Base-by-base conservation (phyloP, 371 early-diverging fungal species). In the Conidiobolus incongruus region DNA sequence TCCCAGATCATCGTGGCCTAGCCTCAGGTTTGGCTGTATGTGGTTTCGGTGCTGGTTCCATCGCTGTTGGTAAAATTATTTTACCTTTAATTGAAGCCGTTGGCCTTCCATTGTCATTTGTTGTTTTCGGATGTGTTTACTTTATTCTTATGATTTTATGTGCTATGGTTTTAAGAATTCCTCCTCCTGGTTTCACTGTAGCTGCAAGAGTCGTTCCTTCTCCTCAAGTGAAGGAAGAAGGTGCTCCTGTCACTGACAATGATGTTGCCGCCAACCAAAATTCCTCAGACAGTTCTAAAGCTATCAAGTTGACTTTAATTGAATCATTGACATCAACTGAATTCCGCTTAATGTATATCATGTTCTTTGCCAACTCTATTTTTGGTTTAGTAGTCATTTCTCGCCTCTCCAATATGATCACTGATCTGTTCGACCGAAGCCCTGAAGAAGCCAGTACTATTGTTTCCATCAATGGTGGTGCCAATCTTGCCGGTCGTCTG, bases 11-110 rank as follows among this genome's bases (percentile, higher is more conserved):
- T 8, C 68, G 65, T 39, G 66, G 68, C 15, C 51, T 66, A 4
- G 70, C 66, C 1, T 59, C 66, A 12, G 68, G 72, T 5, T 51
- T 68, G 38, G 70, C 71, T 15, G 76, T 76, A 38, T 70, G 69
- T 54, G 76, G 72, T 13, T 76, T 76, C 52, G 77, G 77, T 47
- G 70, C 65, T 32, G 77, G 77, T 0, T 62, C 68, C 30, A 63
- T 76, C 45, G 68, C 70, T 23, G 67, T 68, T 24, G 69, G 71
- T 35, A 61, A 62, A 51, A 62, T 71, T 22, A 70, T 70, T 32
- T 53, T 62, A 30, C 58, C 57, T 21, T 52, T 75, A 16, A 57
- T 63, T 41, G 54, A 66, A 1, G 40, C 52, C 37, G 53, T 65
- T 7, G 66, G 63, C 16, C 52, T 72, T 12, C 56, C 70, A 2